phyloP scores from a whole-genome alignment of 306 rosid species.

The Ormosia semicastrata region DNA sequence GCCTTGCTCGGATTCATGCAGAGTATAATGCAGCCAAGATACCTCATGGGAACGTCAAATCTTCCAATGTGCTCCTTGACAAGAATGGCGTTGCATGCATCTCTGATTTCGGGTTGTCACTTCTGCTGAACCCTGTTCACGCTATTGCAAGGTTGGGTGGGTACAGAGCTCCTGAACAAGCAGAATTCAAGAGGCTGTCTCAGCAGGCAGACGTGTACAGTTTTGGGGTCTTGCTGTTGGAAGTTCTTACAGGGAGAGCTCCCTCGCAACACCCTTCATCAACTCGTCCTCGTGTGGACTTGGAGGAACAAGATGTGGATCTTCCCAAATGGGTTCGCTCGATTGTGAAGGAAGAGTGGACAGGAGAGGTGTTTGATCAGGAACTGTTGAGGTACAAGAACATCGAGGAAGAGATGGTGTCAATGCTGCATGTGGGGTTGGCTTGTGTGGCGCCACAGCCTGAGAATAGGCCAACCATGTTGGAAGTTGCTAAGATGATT shows the following conservation, averaged over 20 bases:
- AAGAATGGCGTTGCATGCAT: constrained; percentile 84
- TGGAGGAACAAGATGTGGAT: constrained; percentile 61
- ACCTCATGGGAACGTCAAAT: constrained; percentile 91
- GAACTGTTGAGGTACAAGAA: constrained; percentile 91
- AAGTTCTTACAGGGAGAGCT: constrained; percentile 76
- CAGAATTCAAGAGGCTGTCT: constrained; percentile 64
- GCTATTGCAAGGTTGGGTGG: constrained; percentile 88
- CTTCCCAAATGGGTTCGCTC: constrained; percentile 92
- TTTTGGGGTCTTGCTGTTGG: constrained; percentile 79
- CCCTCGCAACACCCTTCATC: constrained; percentile 68
- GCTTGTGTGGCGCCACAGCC: constrained; percentile 70
- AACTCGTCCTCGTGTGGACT: constrained; percentile 37
- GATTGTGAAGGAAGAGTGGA: constrained; percentile 92
- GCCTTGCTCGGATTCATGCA: constrained; percentile 74
- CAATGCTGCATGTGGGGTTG: constrained; percentile 82
- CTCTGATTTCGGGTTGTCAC: constrained; percentile 80
- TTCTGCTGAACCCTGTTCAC: constrained; percentile 73
- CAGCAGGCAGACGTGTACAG: constrained; percentile 85
- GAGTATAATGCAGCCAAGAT: constrained; percentile 66
- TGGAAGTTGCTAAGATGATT: constrained; percentile 82
- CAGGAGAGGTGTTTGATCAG: constrained; percentile 85
- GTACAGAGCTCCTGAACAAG: constrained; percentile 90
- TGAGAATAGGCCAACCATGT: constrained; percentile 84
- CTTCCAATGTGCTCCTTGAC: constrained; percentile 90
- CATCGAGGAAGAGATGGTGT: constrained; percentile 88